A percentile compares a stretch with the other conserved stretches of the same genome.
Evolutionary conservation across 192 early-diverging fungal genomes (phyloP).

Genomic region (Coemansia sp.): DNA sequence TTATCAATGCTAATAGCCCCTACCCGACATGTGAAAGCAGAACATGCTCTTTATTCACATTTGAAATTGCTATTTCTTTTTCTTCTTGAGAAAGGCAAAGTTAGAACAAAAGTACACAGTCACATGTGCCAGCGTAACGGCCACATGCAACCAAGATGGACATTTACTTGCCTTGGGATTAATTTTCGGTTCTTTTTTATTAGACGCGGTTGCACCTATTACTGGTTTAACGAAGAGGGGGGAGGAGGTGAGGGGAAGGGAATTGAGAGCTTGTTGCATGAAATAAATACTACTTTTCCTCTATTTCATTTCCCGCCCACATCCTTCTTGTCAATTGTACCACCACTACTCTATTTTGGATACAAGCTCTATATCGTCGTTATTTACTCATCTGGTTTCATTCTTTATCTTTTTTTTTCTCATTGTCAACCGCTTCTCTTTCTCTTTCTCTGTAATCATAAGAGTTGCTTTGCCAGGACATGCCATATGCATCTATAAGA

Average conservation of each 20-base stretch:
- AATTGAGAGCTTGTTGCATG: neutral
- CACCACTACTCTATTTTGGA: neutral
- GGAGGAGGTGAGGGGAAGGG: neutral
- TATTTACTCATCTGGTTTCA: neutral
- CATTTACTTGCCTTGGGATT: slow-evolving; percentile 6
- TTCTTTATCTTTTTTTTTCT: neutral
- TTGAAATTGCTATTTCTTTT: neutral
- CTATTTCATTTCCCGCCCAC: neutral
- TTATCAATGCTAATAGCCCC: neutral
- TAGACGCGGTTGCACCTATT: neutral
- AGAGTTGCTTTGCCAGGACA: neutral
- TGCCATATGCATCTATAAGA: neutral
- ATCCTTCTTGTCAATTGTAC: neutral
- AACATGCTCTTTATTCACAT: neutral
- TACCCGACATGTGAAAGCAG: neutral
- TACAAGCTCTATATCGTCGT: neutral
- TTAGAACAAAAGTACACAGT: neutral
- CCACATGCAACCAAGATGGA: slow-evolving; percentile 9
- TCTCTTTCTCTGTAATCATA: neutral
- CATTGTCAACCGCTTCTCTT: neutral
- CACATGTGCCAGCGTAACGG: slow-evolving; percentile 3
- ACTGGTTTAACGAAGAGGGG: neutral
- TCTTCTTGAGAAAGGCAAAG: neutral
- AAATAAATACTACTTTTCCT: slow-evolving; percentile 1
- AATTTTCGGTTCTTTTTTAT: slow-evolving; percentile 9